Evolutionary conservation across 345 rosid species (phyloP), one percentile per base, ranked within the genome.

Genomic region (Euphorbia lathyris): DNA sequence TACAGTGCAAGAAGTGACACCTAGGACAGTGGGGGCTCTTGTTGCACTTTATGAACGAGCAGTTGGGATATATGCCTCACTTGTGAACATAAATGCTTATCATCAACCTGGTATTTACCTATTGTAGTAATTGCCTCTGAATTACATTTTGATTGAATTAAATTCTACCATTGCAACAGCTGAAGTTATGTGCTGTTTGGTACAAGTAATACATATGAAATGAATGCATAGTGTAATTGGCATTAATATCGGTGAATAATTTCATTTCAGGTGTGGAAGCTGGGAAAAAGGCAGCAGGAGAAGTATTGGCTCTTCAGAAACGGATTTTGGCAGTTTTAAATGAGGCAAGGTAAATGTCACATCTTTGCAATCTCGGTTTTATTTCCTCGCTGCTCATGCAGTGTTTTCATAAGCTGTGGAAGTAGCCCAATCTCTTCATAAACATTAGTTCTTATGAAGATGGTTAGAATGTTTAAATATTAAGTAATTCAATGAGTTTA

Each of bases 271-370:
- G 99, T 70, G 99, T 95, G 68, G 99, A 95, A 86, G 99, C 97
- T 59, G 99, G 99, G 72, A 92, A 95, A 74, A 92, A 88, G 71
- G 97, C 99, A 53, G 99, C 99, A 20, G 97, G 93, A 65, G 97
- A 95, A 79, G 97, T 95, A 66, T 81, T 95, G 61, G 94, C 97
- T 70, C 88, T 95, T 68, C 99, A 95, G 76, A 95, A 90, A 79
- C 93, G 96, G 65, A 97, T 95, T 68, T 81, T 95, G 81, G 84
- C 93, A 19, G 97, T 95, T 22, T 93, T 95, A 9, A 90, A 88
- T 60, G 97, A 95, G 79, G 97, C 99, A 74, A 95, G 91, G 99
- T 95, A 78, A 58, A 63, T 42, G 16, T 23, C 23, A 6, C 25
- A 47, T 50, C 48, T 56, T 20, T 10, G 22, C 16, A 25, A 34